phyloP scores from a whole-genome alignment of 2,329 filamentous ascomycete genomes.

The Raffaelea ambrosiae region DNA sequence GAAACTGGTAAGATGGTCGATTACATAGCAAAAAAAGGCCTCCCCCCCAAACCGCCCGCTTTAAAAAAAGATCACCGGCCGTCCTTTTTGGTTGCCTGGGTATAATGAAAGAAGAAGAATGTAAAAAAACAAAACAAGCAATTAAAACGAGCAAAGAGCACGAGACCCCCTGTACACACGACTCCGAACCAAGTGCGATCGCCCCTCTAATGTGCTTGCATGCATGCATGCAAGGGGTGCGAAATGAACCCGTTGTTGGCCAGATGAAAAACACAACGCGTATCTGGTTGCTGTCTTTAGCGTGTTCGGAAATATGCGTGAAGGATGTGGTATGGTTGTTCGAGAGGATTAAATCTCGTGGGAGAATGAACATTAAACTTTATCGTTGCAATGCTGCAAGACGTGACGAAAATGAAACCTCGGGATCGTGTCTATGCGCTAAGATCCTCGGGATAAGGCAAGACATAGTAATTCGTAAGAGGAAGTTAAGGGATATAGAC shows the following conservation, averaged over 20 bases:
- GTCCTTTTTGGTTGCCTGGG: neutral
- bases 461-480: neutral
- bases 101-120: neutral
- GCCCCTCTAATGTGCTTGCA: no score
- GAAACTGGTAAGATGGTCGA: neutral
- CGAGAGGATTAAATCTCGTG: neutral
- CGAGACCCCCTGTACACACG: neutral
- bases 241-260: neutral
- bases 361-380: conserved; percentile 1
- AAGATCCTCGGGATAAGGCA: neutral
- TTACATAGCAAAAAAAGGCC: neutral
- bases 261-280: neutral
- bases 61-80: neutral
- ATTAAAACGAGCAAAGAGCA: neutral
- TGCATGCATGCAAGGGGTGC: no score
- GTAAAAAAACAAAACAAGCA: neutral
- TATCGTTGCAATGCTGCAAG: neutral
- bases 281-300: no score
- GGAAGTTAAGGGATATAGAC: neutral
- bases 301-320: no score
- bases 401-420: conserved; percentile 6
- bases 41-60: neutral
- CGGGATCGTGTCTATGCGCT: neutral
- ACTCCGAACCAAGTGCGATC: neutral
- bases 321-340: neutral